Evolutionary conservation across 2,329 filamentous ascomycete genomes (phyloP), one percentile per base, ranked within the genome.

Genomic region (Boeremia lycopersici): DNA sequence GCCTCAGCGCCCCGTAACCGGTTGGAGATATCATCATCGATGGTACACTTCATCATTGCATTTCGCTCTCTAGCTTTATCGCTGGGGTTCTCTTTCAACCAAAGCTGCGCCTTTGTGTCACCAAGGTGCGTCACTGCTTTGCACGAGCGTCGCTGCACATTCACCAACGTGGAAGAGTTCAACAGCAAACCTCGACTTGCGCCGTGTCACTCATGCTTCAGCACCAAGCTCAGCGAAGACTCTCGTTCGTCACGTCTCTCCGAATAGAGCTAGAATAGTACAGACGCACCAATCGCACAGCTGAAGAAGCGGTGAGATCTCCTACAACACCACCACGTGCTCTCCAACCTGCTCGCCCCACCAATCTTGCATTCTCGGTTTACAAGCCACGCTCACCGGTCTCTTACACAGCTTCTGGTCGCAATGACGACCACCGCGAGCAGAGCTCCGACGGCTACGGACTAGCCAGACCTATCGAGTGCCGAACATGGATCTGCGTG

Each of bases 261-360:
- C 33, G 6, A 17, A 44, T 29, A 15, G 13, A 31, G n/a, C 35
- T 36, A 49, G 26, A 30, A 29, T 23, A 35, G 7, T 6, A 35
- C 15, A 26, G 12, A 17, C 12, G 10, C 35, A 15, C 46, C 52
- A 49, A 55, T 49, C 13, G 31, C 1, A 26, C 29, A 12, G 23
- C 36, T 12, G 17, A 55, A 55, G 25, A 28, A 45, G 52, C 52
- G 52, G 52, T 55, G 52, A 55, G 52, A 30, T 46, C 12, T 36
- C 12, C 31, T 41, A 39, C 35, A 15, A 34, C 44, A 40, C 11
- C 39, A 17, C 23, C 30, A 5, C 29, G 33, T 49, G 35, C 41
- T 15, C 29, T 10, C 13, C 30, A 25, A 11, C 30, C 33, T n/a
- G 34, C 36, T 28, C 35, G 28, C 30, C 51, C 28, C 26, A 31